These are phyloP conservation scores for Citrullus colocynthis DNA, from an alignment of 306 rosid genomes.

Conservation along the genomic window DNA sequence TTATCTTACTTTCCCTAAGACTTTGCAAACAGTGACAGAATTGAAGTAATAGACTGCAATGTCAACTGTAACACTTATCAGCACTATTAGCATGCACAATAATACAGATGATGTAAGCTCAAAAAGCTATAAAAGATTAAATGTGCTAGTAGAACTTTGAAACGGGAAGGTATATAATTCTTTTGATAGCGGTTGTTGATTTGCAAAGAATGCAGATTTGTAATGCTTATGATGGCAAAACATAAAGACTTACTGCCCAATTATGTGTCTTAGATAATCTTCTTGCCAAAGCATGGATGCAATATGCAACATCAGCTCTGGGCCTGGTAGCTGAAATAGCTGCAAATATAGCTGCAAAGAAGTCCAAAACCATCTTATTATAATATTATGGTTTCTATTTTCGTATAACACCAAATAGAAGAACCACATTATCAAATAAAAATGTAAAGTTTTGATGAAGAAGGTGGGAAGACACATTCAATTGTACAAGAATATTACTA, in stretches of 20 bases:
- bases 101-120: not conserved
- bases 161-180: not conserved
- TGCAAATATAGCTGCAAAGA: constrained; percentile 70
- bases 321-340: constrained; percentile 98
- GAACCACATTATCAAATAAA: not conserved
- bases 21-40: not conserved
- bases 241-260: constrained; percentile 74
- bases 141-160: not conserved
- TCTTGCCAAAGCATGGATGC: constrained; percentile 93
- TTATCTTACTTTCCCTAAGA: not conserved
- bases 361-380: constrained; percentile 19
- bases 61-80: not conserved
- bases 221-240: not conserved
- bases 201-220: not conserved
- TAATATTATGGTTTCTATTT: constrained; percentile 8
- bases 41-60: not conserved
- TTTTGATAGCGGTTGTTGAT: not conserved
- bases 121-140: not conserved
- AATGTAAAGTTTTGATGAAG: not conserved
- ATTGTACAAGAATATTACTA: not conserved
- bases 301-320: constrained; percentile 97
- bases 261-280: constrained; percentile 89
- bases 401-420: not conserved
- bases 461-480: not conserved
- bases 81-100: not conserved